phyloP scores from a whole-genome alignment of 2,329 filamentous ascomycete genomes.

The Penicillium sp. region DNA sequence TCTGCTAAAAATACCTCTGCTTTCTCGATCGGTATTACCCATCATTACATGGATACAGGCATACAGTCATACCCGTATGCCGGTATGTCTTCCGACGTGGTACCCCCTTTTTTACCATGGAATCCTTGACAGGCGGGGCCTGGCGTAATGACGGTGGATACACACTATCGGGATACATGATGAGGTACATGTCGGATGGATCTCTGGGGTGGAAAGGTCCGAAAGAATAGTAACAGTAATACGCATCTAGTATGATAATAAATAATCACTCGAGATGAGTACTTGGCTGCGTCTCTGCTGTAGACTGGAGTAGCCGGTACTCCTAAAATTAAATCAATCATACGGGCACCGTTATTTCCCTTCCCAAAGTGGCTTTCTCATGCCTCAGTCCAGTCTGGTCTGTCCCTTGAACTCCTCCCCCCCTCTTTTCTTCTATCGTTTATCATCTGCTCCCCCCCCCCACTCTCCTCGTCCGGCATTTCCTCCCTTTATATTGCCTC shows the following conservation, averaged over 20 bases:
- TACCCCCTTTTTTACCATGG: slow-evolving; percentile 4
- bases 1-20: slow-evolving; percentile 14
- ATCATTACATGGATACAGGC: too few species aligned
- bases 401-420: neutral
- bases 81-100: neutral
- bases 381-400: neutral
- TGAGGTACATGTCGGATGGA: too few species aligned
- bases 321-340: slow-evolving; percentile 12
- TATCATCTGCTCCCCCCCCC: slow-evolving; percentile 6
- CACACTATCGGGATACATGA: too few species aligned
- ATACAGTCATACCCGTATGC: too few species aligned
- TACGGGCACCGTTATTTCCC: slow-evolving; percentile 24
- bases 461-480: neutral
- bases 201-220: neutral
- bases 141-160: slow-evolving; percentile 14
- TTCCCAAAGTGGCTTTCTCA: slow-evolving; percentile 11
- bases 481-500: slow-evolving; percentile 12
- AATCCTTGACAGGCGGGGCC: slow-evolving; percentile 14
- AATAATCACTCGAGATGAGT: too few species aligned
- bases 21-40: slow-evolving; percentile 13
- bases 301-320: slow-evolving; percentile 2
- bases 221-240: neutral
- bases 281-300: too few species aligned
- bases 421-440: slow-evolving; percentile 2
- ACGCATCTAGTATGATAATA: neutral